phyloP scores from a whole-genome alignment of 495 filamentous ascomycete species.

The Amphirosellinia nigrospora region DNA sequence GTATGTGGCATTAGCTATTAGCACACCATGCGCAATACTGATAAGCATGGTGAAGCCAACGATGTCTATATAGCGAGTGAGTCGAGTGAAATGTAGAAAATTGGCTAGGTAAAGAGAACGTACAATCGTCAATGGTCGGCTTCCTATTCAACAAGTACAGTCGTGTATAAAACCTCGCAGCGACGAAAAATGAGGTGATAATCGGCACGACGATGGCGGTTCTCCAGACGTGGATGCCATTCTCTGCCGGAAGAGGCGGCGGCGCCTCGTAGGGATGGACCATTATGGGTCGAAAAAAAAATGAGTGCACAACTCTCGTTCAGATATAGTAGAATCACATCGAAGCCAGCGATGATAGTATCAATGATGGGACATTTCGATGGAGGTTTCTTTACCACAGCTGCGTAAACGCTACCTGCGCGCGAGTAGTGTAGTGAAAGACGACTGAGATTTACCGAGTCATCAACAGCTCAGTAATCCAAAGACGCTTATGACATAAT shows the following conservation, averaged over 20 bases:
- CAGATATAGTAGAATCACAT: constrained; percentile 10
- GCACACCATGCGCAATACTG: constrained; percentile 35
- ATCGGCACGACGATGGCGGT: constrained; percentile 39
- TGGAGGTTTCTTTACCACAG: background rate
- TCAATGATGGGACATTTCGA: background rate
- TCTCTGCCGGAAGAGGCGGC: constrained; percentile 37
- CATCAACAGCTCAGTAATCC: background rate
- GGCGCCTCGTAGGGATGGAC: constrained; percentile 24
- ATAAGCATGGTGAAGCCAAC: constrained; percentile 37
- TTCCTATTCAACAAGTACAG: constrained; percentile 29
- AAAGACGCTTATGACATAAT: background rate
- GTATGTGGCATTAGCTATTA: constrained; percentile 38
- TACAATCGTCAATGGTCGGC: constrained; percentile 39
- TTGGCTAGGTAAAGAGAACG: background rate
- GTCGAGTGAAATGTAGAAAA: background rate
- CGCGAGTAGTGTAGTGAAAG: background rate
- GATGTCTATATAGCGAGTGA: constrained; percentile 32
- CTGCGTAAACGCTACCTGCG: constrained; percentile 20
- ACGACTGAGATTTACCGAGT: background rate
- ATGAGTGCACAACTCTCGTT: constrained; percentile 18
- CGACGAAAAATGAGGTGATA: constrained; percentile 39
- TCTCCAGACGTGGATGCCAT: constrained; percentile 41
- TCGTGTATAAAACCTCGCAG: constrained; percentile 39
- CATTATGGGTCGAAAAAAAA: constrained; percentile 29
- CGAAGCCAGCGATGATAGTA: constrained; percentile 23